Evolutionary conservation across 2,329 filamentous ascomycete species (phyloP).

Genomic region (Penicillium sp.): DNA sequence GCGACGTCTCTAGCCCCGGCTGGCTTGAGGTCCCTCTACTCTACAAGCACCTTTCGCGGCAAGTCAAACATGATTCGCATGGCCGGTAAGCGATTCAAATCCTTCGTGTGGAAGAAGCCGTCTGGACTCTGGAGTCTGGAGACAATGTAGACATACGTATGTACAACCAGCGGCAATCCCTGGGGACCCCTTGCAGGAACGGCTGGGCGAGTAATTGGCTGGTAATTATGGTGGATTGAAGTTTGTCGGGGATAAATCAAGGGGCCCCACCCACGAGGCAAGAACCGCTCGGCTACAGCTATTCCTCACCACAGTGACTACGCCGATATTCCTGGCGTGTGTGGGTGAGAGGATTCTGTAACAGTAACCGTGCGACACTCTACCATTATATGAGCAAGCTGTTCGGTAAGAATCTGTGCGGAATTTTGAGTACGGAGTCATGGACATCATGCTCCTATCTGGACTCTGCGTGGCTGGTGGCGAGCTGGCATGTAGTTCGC

Average conservation of each 20-base stretch:
- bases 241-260: conserved; percentile 13
- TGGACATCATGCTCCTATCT: too few relatives aligned
- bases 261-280: conserved; percentile 14
- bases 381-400: neutral
- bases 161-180: conserved; percentile 12
- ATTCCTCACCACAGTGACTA: neutral
- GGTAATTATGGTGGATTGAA: conserved; percentile 7
- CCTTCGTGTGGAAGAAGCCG: neutral
- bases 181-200: conserved; percentile 17
- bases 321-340: conserved; percentile 3
- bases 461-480: neutral
- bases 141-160: too few relatives aligned
- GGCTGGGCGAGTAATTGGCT: conserved; percentile 15
- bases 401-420: neutral
- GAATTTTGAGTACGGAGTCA: neutral
- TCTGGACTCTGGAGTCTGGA: too few relatives aligned
- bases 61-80: neutral
- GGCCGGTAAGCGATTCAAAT: neutral
- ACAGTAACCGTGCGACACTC: neutral
- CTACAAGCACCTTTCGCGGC: neutral
- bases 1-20: neutral
- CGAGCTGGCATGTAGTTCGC: neutral
- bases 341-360: neutral
- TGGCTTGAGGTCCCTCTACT: neutral
- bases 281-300: conserved; percentile 12